Evolutionary conservation across 495 filamentous ascomycete genomes (phyloP).

Genomic region (Neurospora africana): DNA sequence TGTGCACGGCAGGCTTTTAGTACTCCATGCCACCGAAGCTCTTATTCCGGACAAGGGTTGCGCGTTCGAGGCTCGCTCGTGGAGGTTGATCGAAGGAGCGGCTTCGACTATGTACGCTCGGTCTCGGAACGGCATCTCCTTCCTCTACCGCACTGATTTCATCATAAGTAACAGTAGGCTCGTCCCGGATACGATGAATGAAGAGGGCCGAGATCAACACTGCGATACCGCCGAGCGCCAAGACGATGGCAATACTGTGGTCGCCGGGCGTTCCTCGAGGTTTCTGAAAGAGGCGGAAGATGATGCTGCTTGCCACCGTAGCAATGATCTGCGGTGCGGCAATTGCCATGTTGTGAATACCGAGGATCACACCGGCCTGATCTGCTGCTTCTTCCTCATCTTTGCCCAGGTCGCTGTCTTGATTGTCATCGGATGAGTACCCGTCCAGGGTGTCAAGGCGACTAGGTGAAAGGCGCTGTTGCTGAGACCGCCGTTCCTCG

Average conservation of each 20-base stretch:
- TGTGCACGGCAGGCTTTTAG: conserved; percentile 5
- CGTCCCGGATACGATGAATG: conserved; percentile 38
- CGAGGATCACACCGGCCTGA: conserved; percentile 81
- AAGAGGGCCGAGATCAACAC: conserved; percentile 69
- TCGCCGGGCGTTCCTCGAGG: conserved; percentile 72
- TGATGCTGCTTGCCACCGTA: conserved; percentile 65
- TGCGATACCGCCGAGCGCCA: conserved; percentile 68
- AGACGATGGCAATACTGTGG: conserved; percentile 73
- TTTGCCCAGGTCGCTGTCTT: conserved; percentile 8
- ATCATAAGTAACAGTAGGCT: conserved; percentile 25
- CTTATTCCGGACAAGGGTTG: conserved; percentile 33
- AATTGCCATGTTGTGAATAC: conserved; percentile 86
- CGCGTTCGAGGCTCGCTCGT: conserved; percentile 32
- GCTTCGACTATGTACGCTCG: conserved; percentile 17
- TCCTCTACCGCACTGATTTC: conserved; percentile 29
- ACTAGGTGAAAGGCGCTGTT: conserved; percentile 18
- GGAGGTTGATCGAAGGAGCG: conserved; percentile 23
- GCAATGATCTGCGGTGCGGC: conserved; percentile 81
- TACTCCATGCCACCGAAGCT: conserved; percentile 39
- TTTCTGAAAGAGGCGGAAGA: conserved; percentile 75
- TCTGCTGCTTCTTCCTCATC: conserved; percentile 44
- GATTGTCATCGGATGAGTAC: conserved; percentile 22
- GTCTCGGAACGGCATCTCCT: conserved; percentile 19
- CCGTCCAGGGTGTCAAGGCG: conserved; percentile 16
- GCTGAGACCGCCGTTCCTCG: conserved; percentile 47